Conservation (phyloP, 139 green algal species). For the Chlorella vulgaris region DNA sequence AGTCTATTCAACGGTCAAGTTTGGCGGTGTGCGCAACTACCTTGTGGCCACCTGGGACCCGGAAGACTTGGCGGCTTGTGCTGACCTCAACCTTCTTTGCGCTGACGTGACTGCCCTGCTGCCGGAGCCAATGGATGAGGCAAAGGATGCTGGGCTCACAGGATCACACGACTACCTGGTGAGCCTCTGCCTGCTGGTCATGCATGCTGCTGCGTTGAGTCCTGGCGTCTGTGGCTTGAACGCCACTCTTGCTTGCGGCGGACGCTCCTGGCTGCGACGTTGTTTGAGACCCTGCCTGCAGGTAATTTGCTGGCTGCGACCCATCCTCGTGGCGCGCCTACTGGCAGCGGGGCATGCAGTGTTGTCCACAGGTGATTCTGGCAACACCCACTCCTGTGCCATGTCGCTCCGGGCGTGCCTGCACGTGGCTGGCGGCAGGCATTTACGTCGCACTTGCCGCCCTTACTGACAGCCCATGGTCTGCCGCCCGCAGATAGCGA, state of each 20-base stretch:
- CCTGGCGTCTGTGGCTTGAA: too few relatives aligned
- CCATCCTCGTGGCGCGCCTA: not conserved
- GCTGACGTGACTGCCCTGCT: not conserved
- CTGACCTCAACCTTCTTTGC: slow-evolving; percentile 14
- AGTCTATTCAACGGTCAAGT: slow-evolving; percentile 15
- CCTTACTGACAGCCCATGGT: not conserved
- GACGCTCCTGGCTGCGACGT: not conserved
- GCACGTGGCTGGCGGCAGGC: not conserved
- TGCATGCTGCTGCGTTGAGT: too few relatives aligned
- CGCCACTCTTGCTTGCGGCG: not conserved
- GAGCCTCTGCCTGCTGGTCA: not conserved
- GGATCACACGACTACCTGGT: not conserved
- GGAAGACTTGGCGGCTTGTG: not conserved
- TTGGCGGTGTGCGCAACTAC: slow-evolving; percentile 11
- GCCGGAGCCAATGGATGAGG: not conserved
- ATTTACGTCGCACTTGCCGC: not conserved
- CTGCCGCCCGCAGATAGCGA: not conserved
- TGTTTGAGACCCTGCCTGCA: not conserved
- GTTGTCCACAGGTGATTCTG: not conserved
- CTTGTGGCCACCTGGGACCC: not conserved
- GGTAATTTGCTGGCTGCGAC: not conserved
- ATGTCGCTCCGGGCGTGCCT: not conserved
- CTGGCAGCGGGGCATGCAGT: not conserved
- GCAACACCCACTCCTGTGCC: too few relatives aligned
- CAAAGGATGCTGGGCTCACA: not conserved